These are phyloP conservation scores for Verticillium zaregamsianum DNA, from an alignment of 2,329 filamentous ascomycete genomes.

Conservation along the genomic window DNA sequence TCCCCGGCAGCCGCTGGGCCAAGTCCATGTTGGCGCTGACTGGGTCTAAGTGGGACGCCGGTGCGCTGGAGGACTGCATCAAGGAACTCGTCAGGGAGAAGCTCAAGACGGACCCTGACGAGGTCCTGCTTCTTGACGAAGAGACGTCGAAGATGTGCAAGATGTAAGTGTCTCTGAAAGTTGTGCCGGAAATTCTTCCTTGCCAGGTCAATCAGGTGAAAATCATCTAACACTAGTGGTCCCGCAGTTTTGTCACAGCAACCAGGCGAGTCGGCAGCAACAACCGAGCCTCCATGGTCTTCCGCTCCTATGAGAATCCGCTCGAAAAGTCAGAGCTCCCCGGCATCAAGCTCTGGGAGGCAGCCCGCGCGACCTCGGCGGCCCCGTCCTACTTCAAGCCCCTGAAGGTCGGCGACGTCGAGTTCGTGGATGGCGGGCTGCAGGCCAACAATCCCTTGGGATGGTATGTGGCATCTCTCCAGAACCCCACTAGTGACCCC, in stretches of 20 bases:
- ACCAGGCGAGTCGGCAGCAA: not conserved
- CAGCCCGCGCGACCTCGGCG: constrained; percentile 14
- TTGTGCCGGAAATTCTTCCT: no score
- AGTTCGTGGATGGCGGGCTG: constrained; percentile 8
- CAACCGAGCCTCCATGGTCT: not conserved
- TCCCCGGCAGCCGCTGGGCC: not conserved
- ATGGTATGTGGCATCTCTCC: not conserved
- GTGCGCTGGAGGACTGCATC: not conserved
- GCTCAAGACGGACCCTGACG: not conserved
- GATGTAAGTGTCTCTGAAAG: not conserved
- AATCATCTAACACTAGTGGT: no score
- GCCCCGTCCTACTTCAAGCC: constrained; percentile 10
- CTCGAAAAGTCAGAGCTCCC: constrained; percentile 5
- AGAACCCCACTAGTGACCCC: not conserved
- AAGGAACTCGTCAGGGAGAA: not conserved
- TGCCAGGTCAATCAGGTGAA: no score
- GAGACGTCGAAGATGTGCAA: not conserved
- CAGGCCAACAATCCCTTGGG: not conserved
- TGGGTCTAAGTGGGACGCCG: not conserved
- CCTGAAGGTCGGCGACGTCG: not conserved
- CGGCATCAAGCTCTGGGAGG: constrained; percentile 6
- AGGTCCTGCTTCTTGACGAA: not conserved
- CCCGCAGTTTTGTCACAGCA: not conserved
- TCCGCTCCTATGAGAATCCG: constrained; percentile 7
- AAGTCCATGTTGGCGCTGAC: not conserved